A percentile compares a stretch with the other conserved stretches of the same genome.
These are phyloP conservation scores for Mitragyna speciosa DNA, from an alignment of 257 asterid genomes.

Conservation along the genomic window DNA sequence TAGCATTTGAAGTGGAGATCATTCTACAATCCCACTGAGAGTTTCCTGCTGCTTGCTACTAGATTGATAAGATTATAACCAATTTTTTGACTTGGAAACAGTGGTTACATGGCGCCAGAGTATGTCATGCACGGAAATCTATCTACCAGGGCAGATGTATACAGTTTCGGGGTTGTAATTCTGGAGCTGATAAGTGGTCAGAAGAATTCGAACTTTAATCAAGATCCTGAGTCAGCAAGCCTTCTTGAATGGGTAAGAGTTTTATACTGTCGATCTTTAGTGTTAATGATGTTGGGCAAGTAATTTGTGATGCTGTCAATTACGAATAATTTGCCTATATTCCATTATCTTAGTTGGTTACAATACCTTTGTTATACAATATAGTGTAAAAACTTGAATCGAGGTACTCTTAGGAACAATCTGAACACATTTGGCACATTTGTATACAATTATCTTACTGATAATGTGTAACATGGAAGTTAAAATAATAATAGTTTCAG, in stretches of 20 bases:
- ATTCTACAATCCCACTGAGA: neutral
- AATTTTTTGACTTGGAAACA: constrained; percentile 35
- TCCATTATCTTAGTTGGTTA: neutral
- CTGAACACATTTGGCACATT: neutral
- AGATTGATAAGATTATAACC: neutral
- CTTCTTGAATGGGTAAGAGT: constrained; percentile 81
- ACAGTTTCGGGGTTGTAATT: constrained; percentile 88
- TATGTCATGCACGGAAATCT: constrained; percentile 75
- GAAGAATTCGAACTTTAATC: constrained; percentile 66
- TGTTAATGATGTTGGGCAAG: neutral
- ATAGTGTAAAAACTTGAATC: neutral
- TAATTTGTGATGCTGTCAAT: constrained; percentile 1
- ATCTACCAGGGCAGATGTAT: constrained; percentile 80
- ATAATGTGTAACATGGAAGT: neutral
- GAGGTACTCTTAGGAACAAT: neutral
- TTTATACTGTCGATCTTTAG: constrained; percentile 1
- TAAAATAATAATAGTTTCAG: neutral
- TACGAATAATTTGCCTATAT: no score
- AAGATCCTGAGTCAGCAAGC: constrained; percentile 61
- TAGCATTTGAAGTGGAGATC: neutral
- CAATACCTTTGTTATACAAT: neutral
- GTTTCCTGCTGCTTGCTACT: neutral
- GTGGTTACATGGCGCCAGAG: constrained; percentile 99
- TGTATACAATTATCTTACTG: neutral
- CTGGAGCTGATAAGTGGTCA: constrained; percentile 92